Evolutionary conservation across 108 stramenopile genomes (phyloP).

Genomic region (Pseudonitzschia multiseries): DNA sequence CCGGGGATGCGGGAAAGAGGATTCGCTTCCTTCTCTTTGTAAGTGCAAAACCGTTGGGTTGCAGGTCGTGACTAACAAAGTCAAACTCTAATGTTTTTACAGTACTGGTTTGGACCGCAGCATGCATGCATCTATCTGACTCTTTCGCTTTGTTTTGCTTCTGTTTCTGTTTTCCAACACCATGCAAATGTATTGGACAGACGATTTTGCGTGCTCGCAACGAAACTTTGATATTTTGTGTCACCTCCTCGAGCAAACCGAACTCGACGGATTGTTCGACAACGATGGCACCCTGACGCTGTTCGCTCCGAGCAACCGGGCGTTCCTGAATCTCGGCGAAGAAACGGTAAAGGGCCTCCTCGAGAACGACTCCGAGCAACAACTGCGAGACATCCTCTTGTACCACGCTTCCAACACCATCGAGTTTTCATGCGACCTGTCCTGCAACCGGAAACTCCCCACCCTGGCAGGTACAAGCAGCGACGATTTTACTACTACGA

Average conservation of each 20-base stretch:
- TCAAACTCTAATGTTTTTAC: neutral
- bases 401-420: neutral
- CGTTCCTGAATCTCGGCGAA: slow-evolving; percentile 30
- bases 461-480: slow-evolving; percentile 25
- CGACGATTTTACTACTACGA: slow-evolving; percentile 10
- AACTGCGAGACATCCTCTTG: neutral
- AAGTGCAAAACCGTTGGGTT: neutral
- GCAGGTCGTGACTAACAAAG: neutral
- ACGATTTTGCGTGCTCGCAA: slow-evolving; percentile 36
- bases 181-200: neutral
- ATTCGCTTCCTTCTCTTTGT: neutral
- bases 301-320: slow-evolving; percentile 50
- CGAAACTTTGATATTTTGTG: slow-evolving; percentile 43
- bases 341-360: neutral
- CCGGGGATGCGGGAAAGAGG: neutral
- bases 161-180: neutral
- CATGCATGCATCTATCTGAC: neutral
- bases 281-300: slow-evolving; percentile 15
- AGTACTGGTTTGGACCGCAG: neutral
- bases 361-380: neutral
- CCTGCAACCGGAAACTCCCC: slow-evolving; percentile 6
- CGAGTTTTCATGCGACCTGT: slow-evolving; percentile 1
- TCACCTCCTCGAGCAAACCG: slow-evolving; percentile 26
- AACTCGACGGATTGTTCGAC: slow-evolving; percentile 29
- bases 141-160: neutral